Percentiles rank a stretch among this genome's conserved stretches.
These are phyloP conservation scores for Voacanga thouarsii DNA, from an alignment of 257 asterid genomes.

Conservation along the genomic window DNA sequence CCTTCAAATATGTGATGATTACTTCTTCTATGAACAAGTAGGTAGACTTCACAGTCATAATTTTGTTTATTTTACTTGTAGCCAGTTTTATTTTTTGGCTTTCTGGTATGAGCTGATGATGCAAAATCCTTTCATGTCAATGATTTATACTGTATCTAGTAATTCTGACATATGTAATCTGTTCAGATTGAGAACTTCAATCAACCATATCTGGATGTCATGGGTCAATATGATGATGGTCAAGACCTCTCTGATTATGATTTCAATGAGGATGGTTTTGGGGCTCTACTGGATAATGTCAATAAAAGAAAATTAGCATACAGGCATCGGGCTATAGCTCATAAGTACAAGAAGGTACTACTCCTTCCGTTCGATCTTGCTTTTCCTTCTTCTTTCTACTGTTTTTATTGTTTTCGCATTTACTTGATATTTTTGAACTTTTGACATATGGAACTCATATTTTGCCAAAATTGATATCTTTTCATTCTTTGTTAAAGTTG, in stretches of 20 bases:
- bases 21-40: conserved; percentile 90
- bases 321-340: conserved; percentile 63
- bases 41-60: conserved; percentile 3
- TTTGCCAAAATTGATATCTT: not conserved
- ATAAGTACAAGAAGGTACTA: conserved; percentile 73
- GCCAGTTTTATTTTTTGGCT: not conserved
- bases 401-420: conserved; percentile 12
- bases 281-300: conserved; percentile 53
- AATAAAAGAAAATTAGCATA: conserved; percentile 76
- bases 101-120: not conserved
- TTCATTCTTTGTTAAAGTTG: not conserved
- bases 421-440: not conserved
- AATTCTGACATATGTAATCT: conserved; percentile 14
- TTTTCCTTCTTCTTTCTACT: not conserved
- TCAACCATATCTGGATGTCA: conserved; percentile 72
- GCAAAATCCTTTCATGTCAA: conserved; percentile 2
- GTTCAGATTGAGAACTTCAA: conserved; percentile 72
- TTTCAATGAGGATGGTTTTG: conserved; percentile 65
- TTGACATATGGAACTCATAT: not conserved
- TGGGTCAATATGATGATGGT: conserved; percentile 67
- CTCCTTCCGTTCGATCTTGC: not conserved
- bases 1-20: conserved; percentile 71
- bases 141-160: conserved; percentile 17
- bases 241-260: conserved; percentile 65
- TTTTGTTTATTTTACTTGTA: conserved; percentile 4